Evolutionary conservation across 202 grass and related monocot genomes (phyloP), one percentile per base, ranked within the genome.

Genomic region (Setaria italica): DNA sequence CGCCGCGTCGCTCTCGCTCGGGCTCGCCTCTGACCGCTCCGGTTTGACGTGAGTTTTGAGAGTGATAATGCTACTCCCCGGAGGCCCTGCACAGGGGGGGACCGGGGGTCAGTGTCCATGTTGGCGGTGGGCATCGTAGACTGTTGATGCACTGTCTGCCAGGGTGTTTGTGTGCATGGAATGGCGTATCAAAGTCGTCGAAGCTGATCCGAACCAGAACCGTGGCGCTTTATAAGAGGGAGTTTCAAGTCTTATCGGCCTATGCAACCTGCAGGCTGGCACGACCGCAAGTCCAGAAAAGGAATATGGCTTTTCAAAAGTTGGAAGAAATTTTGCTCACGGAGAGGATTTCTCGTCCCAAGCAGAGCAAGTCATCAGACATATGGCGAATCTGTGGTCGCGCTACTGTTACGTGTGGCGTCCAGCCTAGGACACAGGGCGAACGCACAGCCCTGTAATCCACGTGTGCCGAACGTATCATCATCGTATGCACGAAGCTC

Each of bases 351-450:
- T 39, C 37, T 39, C 37, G 39, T 41, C 39, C 39, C 49, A 19
- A 5, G 3, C 14, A 5, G 3, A n/a, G 49, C 67, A 9, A 47
- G 53, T 60, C 80, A 47, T 60, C 80, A 59, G 67, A 20, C 25
- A 47, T 25, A 25, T 72, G 80, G 59, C 39, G n/a, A 19, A 29
- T n/a, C 63, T 9, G 17, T 42, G 57, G 72, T 49, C 43, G 33
- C 8, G 71, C 51, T 15, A 2, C 82, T 9, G 62, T 65, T 43
- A 29, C n/a, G 20, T n/a, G 59, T 56, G 9, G 20, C 82, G 32
- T 76, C 72, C 72, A 51, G 14, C 72, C 59, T 54, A 67, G 72
- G 82, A 67, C 51, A 46, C 0, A 51, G 48, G 82, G 25, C 25
- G 21, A n/a, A 42, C 2, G 35, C 48, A 45, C 35, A 32, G 35